Evolutionary conservation across 129 eudicot genomes (phyloP), one percentile per base, ranked within the genome.

Genomic region (Lactuca saligna): DNA sequence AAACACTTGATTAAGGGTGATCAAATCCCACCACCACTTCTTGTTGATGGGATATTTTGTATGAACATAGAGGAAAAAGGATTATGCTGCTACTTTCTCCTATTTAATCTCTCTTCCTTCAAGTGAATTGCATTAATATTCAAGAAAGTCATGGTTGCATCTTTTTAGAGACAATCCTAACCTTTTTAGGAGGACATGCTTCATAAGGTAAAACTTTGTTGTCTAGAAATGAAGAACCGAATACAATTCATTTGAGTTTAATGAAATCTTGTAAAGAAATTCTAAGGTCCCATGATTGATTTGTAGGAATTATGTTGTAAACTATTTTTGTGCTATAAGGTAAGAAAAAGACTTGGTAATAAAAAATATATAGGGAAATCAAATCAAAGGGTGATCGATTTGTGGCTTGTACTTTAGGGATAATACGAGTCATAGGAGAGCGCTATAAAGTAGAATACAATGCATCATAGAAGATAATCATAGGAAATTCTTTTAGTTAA

Each of bases 11-110:
- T 80, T 38, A 78, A 80, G 29, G 69, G 79, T 11, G 82, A 84
- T 69, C 96, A 84, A 55, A 64, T 61, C 42, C 95, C 95, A 63
- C 92, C 96, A 46, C 87, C 84, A 25, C 69, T 35, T 46, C 85
- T 93, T 55, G 70, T 81, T 38, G 78, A 75, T 39, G 96, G 83
- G 69, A 83, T 90, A 88, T 93, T 89, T 58, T 65, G 84, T 62
- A n/a, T 79, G 70, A 89, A 83, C 57, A 50, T 93, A 68, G 81
- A 81, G 84, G 84, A 79, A 81, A 48, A 82, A 83, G 37, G 86
- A 85, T 75, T 75, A 56, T 44, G 76, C 78, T 17, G 86, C 84
- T 44, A 92, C 97, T 37, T 68, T 93, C 32, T 81, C 97, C 14
- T 84, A 83, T 71, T 35, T 87, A 20, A 60, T 75, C 4, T 61